Evolutionary conservation across 805 yeast species (phyloP).

Genomic region (Saccharomycopsis fibuligera): DNA sequence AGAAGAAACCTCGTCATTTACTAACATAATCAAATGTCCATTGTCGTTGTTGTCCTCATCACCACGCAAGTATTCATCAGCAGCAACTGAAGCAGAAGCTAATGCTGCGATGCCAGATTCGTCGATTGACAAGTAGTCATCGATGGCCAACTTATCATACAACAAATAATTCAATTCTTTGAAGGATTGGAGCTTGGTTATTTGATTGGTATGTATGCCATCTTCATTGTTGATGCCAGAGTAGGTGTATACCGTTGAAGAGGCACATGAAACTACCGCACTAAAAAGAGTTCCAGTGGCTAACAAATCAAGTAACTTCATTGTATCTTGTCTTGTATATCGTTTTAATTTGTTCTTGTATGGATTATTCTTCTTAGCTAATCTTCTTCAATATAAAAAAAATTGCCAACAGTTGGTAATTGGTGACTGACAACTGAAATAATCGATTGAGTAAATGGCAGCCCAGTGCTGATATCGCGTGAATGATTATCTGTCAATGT

Average conservation of each 20-base stretch:
- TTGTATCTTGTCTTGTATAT: no score
- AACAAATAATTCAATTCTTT: constrained; percentile 12
- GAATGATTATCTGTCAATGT: no score
- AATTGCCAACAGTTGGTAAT: no score
- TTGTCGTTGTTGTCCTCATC: background rate
- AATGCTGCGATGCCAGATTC: constrained; percentile 1
- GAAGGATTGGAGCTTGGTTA: background rate
- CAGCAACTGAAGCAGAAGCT: background rate
- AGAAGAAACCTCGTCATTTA: no score
- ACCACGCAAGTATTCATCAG: background rate
- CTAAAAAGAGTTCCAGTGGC: no score
- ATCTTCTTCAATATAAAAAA: no score
- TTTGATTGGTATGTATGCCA: background rate
- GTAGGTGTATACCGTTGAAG: background rate
- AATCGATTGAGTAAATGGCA: no score
- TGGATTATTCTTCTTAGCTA: no score
- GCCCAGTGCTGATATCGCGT: no score
- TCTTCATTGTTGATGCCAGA: background rate
- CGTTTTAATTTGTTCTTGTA: no score
- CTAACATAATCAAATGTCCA: constrained; percentile 10
- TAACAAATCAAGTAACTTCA: no score
- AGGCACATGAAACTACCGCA: background rate
- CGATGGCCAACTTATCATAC: constrained; percentile 17
- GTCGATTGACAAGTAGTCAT: constrained; percentile 9
- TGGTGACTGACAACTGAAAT: no score